A percentile compares a stretch with the other conserved stretches of the same genome.
phyloP scores from a whole-genome alignment of 306 rosid species.

The Sesbania bispinosa region DNA sequence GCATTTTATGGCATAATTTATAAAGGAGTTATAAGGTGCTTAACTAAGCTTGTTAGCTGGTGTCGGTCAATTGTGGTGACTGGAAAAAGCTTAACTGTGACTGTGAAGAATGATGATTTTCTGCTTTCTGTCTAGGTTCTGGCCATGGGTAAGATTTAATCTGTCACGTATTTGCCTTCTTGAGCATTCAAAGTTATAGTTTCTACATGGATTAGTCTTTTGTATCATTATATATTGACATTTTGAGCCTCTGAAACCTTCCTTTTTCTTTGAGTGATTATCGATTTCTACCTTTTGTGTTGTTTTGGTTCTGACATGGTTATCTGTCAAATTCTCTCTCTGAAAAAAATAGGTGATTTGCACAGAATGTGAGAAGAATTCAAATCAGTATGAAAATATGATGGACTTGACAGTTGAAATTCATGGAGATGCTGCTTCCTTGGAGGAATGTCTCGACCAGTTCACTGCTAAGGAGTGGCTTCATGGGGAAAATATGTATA shows the following conservation, averaged over 20 bases:
- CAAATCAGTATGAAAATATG: conserved; percentile 92
- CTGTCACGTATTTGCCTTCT: not conserved
- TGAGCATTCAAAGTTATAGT: not conserved
- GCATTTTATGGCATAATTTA: not conserved
- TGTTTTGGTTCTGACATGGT: conserved; percentile 19
- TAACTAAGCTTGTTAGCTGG: not conserved
- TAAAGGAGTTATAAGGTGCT: not conserved
- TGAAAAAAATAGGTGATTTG: conserved; percentile 66
- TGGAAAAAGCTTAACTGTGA: not conserved
- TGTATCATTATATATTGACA: not conserved
- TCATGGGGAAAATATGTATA: conserved; percentile 95
- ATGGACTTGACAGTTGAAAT: conserved; percentile 99
- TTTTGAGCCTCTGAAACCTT: not conserved
- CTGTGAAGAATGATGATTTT: not conserved
- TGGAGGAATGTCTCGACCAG: conserved; percentile 95
- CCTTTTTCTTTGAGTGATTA: not conserved
- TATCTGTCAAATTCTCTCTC: not conserved
- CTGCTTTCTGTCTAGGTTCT: not conserved
- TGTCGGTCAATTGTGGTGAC: not conserved
- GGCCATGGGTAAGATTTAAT: not conserved
- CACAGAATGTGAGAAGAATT: conserved; percentile 66
- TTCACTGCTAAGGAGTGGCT: conserved; percentile 83
- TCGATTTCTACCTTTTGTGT: not conserved
- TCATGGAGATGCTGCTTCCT: conserved; percentile 89
- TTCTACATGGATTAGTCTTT: not conserved